Conservation (phyloP, 2,329 filamentous ascomycete species). For the Aureobasidium zeae region DNA sequence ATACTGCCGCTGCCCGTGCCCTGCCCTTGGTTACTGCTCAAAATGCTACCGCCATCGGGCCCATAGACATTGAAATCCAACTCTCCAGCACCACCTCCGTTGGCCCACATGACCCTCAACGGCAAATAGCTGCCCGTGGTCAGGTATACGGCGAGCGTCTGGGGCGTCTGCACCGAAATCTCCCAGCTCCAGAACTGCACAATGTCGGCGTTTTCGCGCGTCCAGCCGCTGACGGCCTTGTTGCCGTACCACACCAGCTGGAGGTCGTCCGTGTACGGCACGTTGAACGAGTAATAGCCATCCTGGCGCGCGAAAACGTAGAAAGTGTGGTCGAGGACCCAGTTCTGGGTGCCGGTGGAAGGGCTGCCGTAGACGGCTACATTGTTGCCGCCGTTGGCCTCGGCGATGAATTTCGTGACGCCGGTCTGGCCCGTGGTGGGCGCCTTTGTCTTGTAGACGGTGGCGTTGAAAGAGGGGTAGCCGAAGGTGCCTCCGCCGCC, state of each 20-base stretch:
- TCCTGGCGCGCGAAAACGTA: conserved; percentile 17
- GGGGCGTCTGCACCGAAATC: conserved; percentile 9
- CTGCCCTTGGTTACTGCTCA: not conserved
- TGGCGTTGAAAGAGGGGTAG: conserved; percentile 16
- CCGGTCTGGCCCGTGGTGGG: conserved; percentile 12
- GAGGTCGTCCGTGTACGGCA: conserved; percentile 18
- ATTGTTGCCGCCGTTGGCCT: conserved; percentile 14
- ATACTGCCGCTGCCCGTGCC: conserved; percentile 15
- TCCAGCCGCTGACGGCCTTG: conserved; percentile 18
- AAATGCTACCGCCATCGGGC: conserved; percentile 8
- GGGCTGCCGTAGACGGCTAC: conserved; percentile 1
- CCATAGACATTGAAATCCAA: conserved; percentile 16
- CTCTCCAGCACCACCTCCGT: conserved; percentile 17
- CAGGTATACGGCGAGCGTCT: conserved; percentile 15
- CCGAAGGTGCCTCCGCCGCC: conserved; percentile 15
- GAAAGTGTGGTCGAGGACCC: conserved; percentile 18
- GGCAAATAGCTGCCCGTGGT: conserved; percentile 13
- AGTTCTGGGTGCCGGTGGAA: conserved; percentile 9
- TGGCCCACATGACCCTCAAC: conserved; percentile 15
- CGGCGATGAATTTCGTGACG: conserved; percentile 16
- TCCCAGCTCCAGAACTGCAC: conserved; percentile 16
- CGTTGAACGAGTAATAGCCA: conserved; percentile 18
- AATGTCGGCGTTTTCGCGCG: conserved; percentile 16
- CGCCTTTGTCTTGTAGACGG: conserved; percentile 16
- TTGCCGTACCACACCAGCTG: conserved; percentile 16